Evolutionary conservation across 352 stramenopile genomes (phyloP).

Genomic region (Globisporangium echinulatum): DNA sequence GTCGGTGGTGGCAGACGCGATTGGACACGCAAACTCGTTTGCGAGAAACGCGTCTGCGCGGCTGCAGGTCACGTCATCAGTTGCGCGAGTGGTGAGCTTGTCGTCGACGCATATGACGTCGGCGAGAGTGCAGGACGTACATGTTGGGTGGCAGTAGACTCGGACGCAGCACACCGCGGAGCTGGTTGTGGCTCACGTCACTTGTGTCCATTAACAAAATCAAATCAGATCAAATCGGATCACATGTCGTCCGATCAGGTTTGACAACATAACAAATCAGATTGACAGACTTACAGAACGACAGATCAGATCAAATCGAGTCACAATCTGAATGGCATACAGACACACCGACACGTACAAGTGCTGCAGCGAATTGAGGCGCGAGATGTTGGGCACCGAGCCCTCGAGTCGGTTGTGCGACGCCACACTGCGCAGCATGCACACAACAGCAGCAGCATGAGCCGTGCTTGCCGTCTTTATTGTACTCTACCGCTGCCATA

Average conservation of each 20-base stretch:
- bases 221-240: too few relatives aligned
- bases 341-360: conserved; percentile 33
- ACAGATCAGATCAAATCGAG: too few relatives aligned
- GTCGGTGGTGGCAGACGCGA: background rate
- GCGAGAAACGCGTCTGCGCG: conserved; percentile 10
- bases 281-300: too few relatives aligned
- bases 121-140: conserved; percentile 17
- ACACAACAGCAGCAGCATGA: too few relatives aligned
- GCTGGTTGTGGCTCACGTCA: conserved; percentile 27
- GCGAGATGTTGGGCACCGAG: conserved; percentile 30
- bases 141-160: conserved; percentile 15
- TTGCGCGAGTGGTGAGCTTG: background rate
- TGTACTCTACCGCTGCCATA: too few relatives aligned
- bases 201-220: conserved; percentile 7
- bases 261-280: too few relatives aligned
- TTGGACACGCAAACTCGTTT: conserved; percentile 21
- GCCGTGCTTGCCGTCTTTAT: background rate
- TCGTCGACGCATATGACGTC: conserved; percentile 6
- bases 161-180: conserved; percentile 19
- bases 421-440: conserved; percentile 25
- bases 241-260: too few relatives aligned
- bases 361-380: conserved; percentile 30
- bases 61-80: background rate
- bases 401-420: conserved; percentile 42
- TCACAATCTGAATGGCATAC: too few relatives aligned